phyloP scores from a whole-genome alignment of 1,139 yeast genomes.

The Diutina pseudorugosa region DNA sequence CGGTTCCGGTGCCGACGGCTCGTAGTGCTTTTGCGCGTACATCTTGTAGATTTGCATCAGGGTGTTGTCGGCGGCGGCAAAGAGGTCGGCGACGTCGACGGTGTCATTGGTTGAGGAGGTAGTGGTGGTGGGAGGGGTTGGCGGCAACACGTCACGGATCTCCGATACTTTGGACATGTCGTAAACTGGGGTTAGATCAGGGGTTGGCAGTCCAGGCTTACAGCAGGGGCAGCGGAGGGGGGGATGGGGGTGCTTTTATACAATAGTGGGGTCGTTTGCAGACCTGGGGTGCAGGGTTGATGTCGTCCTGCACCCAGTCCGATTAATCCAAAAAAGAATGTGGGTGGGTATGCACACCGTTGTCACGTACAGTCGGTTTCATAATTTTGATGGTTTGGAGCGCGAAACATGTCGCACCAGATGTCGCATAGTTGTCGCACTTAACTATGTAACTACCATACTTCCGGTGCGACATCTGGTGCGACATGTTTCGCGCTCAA shows the following conservation, averaged over 20 bases:
- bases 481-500: no score
- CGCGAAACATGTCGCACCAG: no score
- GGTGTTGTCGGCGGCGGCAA: constrained; percentile 3
- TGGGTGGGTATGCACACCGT: background rate
- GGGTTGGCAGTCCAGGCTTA: no score
- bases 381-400: no score
- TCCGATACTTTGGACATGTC: background rate
- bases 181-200: background rate
- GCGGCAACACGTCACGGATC: background rate
- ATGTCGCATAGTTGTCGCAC: no score
- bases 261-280: background rate
- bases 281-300: background rate
- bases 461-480: no score
- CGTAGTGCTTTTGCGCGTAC: background rate
- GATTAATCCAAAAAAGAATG: background rate
- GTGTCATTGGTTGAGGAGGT: background rate
- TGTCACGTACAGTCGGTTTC: background rate
- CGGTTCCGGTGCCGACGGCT: background rate
- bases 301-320: background rate
- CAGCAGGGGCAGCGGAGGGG: no score
- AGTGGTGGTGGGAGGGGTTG: background rate
- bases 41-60: constrained; percentile 4
- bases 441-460: no score
- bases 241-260: background rate
- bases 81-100: background rate